Conservation (phyloP, 192 early-diverging fungal species). For the Rhizophagus clarus region DNA sequence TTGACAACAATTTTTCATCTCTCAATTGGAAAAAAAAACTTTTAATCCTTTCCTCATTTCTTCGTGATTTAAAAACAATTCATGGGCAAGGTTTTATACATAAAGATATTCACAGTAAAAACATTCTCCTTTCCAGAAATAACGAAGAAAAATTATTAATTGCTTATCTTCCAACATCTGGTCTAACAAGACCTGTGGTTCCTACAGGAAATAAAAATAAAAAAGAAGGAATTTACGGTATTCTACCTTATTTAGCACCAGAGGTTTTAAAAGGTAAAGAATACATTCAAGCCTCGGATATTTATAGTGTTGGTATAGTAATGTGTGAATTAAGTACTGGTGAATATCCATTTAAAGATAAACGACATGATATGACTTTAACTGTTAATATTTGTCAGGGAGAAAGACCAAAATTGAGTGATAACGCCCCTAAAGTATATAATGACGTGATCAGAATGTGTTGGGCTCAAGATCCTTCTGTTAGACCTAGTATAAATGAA, state of each 20-base stretch:
- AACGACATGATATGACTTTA: neutral
- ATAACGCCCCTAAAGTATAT: neutral
- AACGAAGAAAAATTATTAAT: neutral
- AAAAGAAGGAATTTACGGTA: neutral
- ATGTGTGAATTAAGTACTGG: conserved; percentile 3
- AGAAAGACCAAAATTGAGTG: neutral
- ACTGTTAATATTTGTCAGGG: neutral
- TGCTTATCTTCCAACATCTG: neutral
- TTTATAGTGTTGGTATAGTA: conserved; percentile 3
- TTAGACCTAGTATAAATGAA: neutral
- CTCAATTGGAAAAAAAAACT: neutral
- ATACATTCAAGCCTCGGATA: neutral
- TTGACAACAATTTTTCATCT: neutral
- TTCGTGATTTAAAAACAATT: conserved; percentile 4
- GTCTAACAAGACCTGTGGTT: neutral
- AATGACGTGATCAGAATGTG: neutral
- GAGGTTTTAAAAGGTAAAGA: neutral
- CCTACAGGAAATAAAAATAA: neutral
- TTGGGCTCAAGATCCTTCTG: conserved; percentile 2
- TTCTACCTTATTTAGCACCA: conserved; percentile 7
- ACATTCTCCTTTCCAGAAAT: neutral
- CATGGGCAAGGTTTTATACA: conserved; percentile 6
- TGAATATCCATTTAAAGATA: neutral
- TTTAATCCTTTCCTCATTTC: neutral
- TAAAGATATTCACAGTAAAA: conserved; percentile 3